Conservation (phyloP, 1,284 basidiomycete genomes). For the Ustilago crameri region DNA sequence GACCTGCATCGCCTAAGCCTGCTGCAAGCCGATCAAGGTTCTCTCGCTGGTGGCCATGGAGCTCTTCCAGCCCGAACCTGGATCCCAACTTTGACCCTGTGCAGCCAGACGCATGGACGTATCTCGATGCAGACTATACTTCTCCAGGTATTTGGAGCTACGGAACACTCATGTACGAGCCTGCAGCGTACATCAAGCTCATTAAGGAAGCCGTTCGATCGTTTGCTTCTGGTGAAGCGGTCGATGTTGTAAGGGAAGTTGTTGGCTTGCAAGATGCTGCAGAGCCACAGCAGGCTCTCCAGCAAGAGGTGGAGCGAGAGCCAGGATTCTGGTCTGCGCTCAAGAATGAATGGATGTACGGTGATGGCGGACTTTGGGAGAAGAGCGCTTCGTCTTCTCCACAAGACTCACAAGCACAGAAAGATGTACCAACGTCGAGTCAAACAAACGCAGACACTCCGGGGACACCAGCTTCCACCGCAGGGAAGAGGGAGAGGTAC, state of each 20-base stretch:
- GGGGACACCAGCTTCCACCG: background rate
- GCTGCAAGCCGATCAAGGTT: conserved; percentile 1
- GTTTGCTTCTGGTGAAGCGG: conserved; percentile 48
- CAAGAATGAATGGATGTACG: conserved; percentile 51
- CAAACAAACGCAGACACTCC: too few species aligned
- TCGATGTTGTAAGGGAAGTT: conserved; percentile 26
- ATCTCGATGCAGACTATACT: conserved; percentile 28
- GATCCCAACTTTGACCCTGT: background rate
- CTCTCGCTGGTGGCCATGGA: conserved; percentile 36
- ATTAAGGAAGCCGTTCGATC: conserved; percentile 46
- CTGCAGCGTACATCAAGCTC: conserved; percentile 43
- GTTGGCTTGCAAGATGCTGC: conserved; percentile 17
- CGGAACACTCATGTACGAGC: conserved; percentile 39
- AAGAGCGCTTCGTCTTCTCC: conserved; percentile 3
- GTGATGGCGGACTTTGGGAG: conserved; percentile 44
- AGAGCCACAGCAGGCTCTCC: background rate
- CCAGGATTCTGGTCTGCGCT: conserved; percentile 39
- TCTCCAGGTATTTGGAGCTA: conserved; percentile 32
- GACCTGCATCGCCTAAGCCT: background rate
- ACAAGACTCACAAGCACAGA: background rate
- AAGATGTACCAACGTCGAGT: background rate
- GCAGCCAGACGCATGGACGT: conserved; percentile 32
- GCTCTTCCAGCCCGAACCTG: background rate
- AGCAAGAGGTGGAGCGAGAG: conserved; percentile 7
- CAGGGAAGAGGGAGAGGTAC: conserved; percentile 17